phyloP scores from a whole-genome alignment of 352 stramenopile species.

The Phytophthora pisi region DNA sequence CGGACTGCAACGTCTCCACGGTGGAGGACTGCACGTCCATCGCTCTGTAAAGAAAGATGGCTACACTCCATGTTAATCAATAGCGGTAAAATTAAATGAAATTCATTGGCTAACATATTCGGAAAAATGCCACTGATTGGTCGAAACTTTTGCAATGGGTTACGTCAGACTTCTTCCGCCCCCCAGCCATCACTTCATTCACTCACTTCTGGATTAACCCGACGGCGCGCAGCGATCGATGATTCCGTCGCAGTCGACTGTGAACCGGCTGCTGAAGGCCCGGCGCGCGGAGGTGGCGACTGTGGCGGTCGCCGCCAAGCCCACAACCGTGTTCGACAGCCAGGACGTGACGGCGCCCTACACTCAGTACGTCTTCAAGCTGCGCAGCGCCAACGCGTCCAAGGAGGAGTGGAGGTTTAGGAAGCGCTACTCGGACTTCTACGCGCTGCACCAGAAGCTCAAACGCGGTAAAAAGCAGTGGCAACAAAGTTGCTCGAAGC shows the following conservation, averaged over 20 bases:
- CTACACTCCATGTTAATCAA: constrained; percentile 10
- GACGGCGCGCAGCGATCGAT: neutral
- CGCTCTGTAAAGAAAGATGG: constrained; percentile 23
- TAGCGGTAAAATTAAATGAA: constrained; percentile 14
- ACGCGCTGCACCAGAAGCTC: constrained; percentile 23
- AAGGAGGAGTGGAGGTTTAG: constrained; percentile 33
- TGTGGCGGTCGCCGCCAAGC: constrained; percentile 24
- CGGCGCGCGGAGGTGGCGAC: constrained; percentile 21
- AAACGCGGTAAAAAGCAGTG: constrained; percentile 20
- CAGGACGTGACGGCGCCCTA: constrained; percentile 33
- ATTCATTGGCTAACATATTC: constrained; percentile 15
- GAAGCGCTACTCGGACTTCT: constrained; percentile 39
- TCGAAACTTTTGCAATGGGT: neutral
- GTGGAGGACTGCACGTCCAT: constrained; percentile 19
- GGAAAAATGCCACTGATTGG: constrained; percentile 4
- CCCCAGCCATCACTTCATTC: neutral
- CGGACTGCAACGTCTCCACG: constrained; percentile 4
- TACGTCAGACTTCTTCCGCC: neutral
- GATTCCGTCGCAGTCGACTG: constrained; percentile 1
- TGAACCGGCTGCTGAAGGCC: constrained; percentile 31
- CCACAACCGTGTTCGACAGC: constrained; percentile 28
- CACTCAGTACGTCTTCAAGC: constrained; percentile 37
- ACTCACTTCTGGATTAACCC: constrained; percentile 10
- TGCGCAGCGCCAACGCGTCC: constrained; percentile 11
- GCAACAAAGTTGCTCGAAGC: constrained; percentile 20